These are phyloP conservation scores for Pleurotus eryngii DNA, from an alignment of 768 basidiomycete species.

Conservation along the genomic window DNA sequence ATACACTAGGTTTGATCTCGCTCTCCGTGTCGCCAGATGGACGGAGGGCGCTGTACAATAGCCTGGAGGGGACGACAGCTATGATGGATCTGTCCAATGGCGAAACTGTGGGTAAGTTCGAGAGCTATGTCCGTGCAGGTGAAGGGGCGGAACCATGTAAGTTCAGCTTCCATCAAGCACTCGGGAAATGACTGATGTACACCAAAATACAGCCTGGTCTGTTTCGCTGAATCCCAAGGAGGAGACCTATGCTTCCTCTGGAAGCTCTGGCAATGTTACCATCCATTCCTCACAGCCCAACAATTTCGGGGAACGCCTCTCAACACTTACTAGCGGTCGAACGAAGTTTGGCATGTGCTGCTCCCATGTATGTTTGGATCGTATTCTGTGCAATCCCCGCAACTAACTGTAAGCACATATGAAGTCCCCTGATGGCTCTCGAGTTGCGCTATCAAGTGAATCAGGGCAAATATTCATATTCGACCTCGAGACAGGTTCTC, in stretches of 20 bases:
- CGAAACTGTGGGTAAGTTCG: constrained; percentile 57
- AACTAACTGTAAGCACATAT: not conserved
- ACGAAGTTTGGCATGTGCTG: constrained; percentile 78
- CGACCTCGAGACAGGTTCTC: constrained; percentile 65
- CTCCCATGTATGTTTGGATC: constrained; percentile 50
- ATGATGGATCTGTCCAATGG: constrained; percentile 71
- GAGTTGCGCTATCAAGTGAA: constrained; percentile 80
- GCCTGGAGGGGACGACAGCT: constrained; percentile 78
- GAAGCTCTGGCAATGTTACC: constrained; percentile 64
- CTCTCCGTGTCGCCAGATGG: constrained; percentile 71
- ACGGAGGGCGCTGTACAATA: constrained; percentile 67
- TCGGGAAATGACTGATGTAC: not conserved
- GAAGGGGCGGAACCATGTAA: constrained; percentile 38
- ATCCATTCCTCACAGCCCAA: constrained; percentile 67
- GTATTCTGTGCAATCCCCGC: not conserved
- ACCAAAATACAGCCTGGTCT: constrained; percentile 61
- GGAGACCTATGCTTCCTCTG: constrained; percentile 72
- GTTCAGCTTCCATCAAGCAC: constrained; percentile 39
- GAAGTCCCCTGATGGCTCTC: constrained; percentile 86
- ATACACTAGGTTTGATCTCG: constrained; percentile 83
- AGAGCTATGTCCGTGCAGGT: constrained; percentile 63
- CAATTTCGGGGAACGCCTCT: constrained; percentile 64
- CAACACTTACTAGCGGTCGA: constrained; percentile 61
- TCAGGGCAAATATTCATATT: constrained; percentile 87
- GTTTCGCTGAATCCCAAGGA: constrained; percentile 77